Evolutionary conservation across 257 asterid genomes (phyloP).

Genomic region (Perilla frutescens): DNA sequence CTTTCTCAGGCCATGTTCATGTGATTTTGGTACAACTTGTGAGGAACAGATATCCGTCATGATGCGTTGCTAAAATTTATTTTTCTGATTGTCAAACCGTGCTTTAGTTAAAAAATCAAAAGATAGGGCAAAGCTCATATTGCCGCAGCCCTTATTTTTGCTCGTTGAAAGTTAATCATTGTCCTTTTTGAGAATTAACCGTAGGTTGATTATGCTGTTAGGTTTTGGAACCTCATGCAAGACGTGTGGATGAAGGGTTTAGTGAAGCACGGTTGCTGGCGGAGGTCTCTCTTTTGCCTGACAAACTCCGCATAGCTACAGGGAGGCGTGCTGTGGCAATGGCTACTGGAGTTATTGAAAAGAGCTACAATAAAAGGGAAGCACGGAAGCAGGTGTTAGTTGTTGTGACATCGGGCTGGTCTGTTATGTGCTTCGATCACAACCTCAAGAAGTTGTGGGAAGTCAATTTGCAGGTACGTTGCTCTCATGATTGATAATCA

Average conservation of each 20-base stretch:
- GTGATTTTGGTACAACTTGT: constrained; percentile 16
- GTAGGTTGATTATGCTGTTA: constrained; percentile 38
- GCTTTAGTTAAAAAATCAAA: not conserved
- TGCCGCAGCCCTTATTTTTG: not conserved
- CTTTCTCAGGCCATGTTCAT: not conserved
- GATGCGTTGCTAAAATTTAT: not conserved
- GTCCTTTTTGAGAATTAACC: not conserved
- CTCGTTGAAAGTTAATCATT: not conserved
- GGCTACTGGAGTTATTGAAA: constrained; percentile 91
- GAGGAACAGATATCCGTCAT: constrained; percentile 14
- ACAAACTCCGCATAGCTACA: constrained; percentile 80
- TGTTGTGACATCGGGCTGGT: constrained; percentile 96
- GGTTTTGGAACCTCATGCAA: constrained; percentile 88
- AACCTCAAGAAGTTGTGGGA: constrained; percentile 98
- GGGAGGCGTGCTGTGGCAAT: constrained; percentile 98
- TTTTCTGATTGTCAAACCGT: constrained; percentile 5
- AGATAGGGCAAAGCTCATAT: constrained; percentile 1
- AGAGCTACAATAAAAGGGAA: constrained; percentile 65
- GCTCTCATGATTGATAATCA: constrained; percentile 26
- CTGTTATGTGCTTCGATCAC: constrained; percentile 98
- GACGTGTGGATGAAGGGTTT: constrained; percentile 95
- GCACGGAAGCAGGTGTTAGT: constrained; percentile 88
- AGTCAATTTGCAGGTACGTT: constrained; percentile 80
- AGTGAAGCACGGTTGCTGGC: constrained; percentile 86
- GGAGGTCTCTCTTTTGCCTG: constrained; percentile 89